phyloP scores from a whole-genome alignment of 169 alveolate species.

The Amoebophrya sp. region DNA sequence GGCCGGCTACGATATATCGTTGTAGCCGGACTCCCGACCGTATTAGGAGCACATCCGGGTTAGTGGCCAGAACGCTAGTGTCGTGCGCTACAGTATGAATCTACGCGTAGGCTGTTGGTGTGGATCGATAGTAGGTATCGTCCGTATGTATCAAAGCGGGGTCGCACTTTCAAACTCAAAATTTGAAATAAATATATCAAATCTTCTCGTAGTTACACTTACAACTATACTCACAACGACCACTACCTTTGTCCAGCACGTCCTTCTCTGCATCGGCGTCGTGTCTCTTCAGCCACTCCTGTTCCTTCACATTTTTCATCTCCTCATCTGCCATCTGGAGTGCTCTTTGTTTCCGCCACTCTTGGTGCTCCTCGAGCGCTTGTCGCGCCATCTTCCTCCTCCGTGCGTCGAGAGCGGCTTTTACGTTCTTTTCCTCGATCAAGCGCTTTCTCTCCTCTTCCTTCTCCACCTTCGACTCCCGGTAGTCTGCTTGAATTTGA shows the following conservation, averaged over 20 bases:
- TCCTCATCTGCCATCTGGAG: not conserved
- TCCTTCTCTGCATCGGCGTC: not conserved
- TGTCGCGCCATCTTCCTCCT: not conserved
- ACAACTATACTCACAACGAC: too few species aligned
- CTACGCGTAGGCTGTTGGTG: too few species aligned
- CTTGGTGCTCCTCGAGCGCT: not conserved
- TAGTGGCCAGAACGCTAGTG: too few species aligned
- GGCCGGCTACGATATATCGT: too few species aligned
- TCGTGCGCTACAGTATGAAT: too few species aligned
- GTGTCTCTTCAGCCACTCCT: not conserved
- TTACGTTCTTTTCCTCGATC: not conserved
- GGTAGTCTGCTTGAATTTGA: not conserved
- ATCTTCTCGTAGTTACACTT: too few species aligned
- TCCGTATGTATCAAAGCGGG: too few species aligned
- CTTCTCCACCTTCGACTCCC: not conserved
- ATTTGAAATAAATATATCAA: too few species aligned
- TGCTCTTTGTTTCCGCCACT: not conserved
- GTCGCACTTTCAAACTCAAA: too few species aligned
- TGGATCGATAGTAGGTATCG: too few species aligned
- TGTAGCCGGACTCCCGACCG: too few species aligned
- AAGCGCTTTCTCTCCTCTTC: not conserved
- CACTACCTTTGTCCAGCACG: not conserved
- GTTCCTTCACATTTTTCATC: not conserved
- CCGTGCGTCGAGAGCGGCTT: not conserved
- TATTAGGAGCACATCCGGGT: too few species aligned